Conservation (phyloP, 2,329 filamentous ascomycete species). For the Colletotrichum sidae region DNA sequence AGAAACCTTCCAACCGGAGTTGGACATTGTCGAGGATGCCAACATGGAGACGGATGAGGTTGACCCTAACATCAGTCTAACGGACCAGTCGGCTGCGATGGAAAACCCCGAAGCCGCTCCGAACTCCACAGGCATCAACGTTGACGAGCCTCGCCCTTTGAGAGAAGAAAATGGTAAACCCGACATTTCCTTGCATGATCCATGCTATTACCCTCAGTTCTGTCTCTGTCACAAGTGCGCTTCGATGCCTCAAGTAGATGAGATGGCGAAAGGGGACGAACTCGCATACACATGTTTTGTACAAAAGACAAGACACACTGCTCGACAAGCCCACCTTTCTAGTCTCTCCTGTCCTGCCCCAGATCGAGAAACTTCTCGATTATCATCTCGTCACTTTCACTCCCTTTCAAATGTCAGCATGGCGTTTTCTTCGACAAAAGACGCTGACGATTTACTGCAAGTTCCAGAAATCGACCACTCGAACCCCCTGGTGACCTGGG, state of each 20-base stretch:
- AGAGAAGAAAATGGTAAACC: slow-evolving; percentile 31
- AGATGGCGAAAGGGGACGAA: slow-evolving; percentile 29
- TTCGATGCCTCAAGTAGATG: slow-evolving; percentile 12
- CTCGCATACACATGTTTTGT: slow-evolving; percentile 22
- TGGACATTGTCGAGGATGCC: no score
- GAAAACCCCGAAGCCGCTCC: slow-evolving; percentile 1
- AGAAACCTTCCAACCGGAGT: no score
- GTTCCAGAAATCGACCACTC: slow-evolving; percentile 41
- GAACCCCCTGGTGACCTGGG: slow-evolving; percentile 43
- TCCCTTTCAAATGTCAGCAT: slow-evolving; percentile 37
- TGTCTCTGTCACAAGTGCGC: slow-evolving; percentile 31
- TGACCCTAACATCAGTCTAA: neutral
- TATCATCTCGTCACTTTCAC: slow-evolving; percentile 20
- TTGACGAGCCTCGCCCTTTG: no score
- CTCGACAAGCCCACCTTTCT: neutral
- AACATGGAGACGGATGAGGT: no score
- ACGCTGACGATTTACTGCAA: slow-evolving; percentile 43
- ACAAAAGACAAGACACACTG: slow-evolving; percentile 9
- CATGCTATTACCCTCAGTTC: slow-evolving; percentile 30
- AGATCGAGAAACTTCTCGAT: neutral
- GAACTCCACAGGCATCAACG: no score
- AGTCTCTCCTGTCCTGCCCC: neutral
- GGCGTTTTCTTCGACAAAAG: slow-evolving; percentile 38
- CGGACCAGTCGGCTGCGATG: slow-evolving; percentile 17
- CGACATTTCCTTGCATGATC: slow-evolving; percentile 10